Conservation (phyloP, 2,329 filamentous ascomycete species). For the Dactylellina haptotyla region DNA sequence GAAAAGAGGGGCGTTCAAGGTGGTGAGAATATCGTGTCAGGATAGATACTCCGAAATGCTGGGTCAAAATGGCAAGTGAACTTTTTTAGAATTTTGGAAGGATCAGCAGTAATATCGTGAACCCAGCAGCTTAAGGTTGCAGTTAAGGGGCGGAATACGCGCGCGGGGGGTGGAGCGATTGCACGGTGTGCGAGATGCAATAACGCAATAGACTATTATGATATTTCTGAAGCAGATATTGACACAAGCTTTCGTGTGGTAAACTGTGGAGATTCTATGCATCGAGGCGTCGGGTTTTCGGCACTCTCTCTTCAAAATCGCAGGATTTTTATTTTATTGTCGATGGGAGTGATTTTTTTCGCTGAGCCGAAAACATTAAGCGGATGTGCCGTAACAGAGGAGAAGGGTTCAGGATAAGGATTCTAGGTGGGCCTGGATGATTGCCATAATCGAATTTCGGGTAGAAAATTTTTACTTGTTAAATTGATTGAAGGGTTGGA, state of each 20-base stretch:
- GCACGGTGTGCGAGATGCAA: not conserved
- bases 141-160: slow-evolving; percentile 1
- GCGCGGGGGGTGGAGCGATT: not conserved
- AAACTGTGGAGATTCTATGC: too few relatives aligned
- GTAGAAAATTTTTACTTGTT: not conserved
- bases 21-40: not conserved
- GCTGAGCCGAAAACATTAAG: too few relatives aligned
- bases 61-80: slow-evolving; percentile 1
- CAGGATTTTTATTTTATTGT: slow-evolving; percentile 1
- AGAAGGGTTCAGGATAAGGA: too few relatives aligned
- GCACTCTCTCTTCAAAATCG: not conserved
- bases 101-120: not conserved
- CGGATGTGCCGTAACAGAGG: too few relatives aligned
- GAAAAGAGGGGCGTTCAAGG: not conserved
- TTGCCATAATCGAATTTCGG: slow-evolving; percentile 3
- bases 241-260: not conserved
- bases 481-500: not conserved
- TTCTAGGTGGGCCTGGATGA: too few relatives aligned
- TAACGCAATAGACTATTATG: not conserved
- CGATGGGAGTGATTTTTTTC: not conserved
- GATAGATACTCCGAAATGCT: not conserved
- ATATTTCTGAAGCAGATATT: too few relatives aligned
- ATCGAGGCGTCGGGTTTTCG: not conserved
- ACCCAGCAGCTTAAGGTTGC: not conserved
- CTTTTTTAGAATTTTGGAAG: slow-evolving; percentile 10